Base-by-base conservation (phyloP, 768 basidiomycete species). In the Mycena maculata region DNA sequence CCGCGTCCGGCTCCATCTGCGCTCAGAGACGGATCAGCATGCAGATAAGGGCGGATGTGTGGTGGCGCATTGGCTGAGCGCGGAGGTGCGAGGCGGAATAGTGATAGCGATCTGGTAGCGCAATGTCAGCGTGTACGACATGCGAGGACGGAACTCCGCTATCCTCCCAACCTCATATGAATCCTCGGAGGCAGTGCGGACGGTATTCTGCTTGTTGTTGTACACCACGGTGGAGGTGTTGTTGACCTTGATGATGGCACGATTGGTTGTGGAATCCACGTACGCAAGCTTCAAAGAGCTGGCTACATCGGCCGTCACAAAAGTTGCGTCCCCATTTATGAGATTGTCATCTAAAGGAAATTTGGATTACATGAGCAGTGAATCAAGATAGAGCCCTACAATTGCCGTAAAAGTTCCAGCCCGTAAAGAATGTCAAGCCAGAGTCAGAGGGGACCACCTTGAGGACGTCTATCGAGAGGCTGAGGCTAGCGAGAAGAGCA, bases 181-280 rank as follows among this genome's bases (percentile, higher is more conserved):
- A 58, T 90, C 87, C 38, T 84, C 83, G 20, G 84, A 83, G 7
- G 87, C 76, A 52, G 92, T 87, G n/a, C 90, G 84, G 12, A 93
- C 86, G 0, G 87, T 86, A 73, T 91, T 90, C 67, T 92, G 84
- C 73, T 92, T 91, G 42, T 88, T 68, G 67, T 85, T 84, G 69
- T 72, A 82, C 2, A 71, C 75, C 20, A 92, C 85, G 1, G 73
- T 80, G 1, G 89, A 82, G 30, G 84, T 86, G 74, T 93, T 92
- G 79, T 93, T 92, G 15, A 93, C 91, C 72, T 85, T 87, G 73
- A 94, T 90, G 72, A 94, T 87, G 2, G 92, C 92, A 66, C 90
- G 90, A 16, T 88, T 90, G 4, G 91, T 90, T 20, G 80, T 69
- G 10, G 83, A 28, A 69, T 93, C 89, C 45, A 92, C 84, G 71